Base-by-base conservation (phyloP, 805 yeast genomes). In the Jamesozyma jinghongensis region DNA sequence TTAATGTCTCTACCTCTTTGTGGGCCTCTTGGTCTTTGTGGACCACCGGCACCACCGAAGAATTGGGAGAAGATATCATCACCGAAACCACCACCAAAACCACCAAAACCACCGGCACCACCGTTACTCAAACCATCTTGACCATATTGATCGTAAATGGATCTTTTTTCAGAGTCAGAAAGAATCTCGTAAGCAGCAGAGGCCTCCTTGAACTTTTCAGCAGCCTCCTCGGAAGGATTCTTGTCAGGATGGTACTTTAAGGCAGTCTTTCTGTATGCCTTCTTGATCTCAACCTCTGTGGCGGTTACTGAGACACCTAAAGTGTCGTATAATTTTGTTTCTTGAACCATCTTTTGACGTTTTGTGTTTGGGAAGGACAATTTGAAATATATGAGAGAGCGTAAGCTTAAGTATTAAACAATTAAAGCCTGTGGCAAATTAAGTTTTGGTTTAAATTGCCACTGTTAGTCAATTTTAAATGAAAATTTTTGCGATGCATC, bases 181-280 rank as follows among this genome's bases (percentile, higher is more conserved):
- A 90, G 71, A n/a, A 86, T 70, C 65, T 90, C 97, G 61, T 90
- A 77, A 5, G 97, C 96, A 45, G 77, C 76, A 3, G 90, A 79
- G 56, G 86, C 74, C 61, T 86, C 95, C 66, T 90, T 90, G 66
- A 90, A 90, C 67, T 85, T 87, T 60, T 90, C 97, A 40, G 94
- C 92, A 13, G 95, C 96, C 40, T 88, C 97, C 40, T 83, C 87
- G 14, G 81, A 71, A 42, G 86, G 79, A 34, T 56, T 56, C 68
- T 83, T 83, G 67, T 83, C 94, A 49, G 94, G 94, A 62, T 83
- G 94, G 64, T 72, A 79, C 56, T 79, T 83, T 56, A 83, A 71
- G 16, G 94, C 94, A 33, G 83, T 74, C 55, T 80, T 74, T 73
- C 90, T 77, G 67, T 83, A 83, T 22, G 88, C 90, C 57, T 83